phyloP scores from a whole-genome alignment of 1,284 basidiomycete species.

The Lentinula novae-zelandiae region DNA sequence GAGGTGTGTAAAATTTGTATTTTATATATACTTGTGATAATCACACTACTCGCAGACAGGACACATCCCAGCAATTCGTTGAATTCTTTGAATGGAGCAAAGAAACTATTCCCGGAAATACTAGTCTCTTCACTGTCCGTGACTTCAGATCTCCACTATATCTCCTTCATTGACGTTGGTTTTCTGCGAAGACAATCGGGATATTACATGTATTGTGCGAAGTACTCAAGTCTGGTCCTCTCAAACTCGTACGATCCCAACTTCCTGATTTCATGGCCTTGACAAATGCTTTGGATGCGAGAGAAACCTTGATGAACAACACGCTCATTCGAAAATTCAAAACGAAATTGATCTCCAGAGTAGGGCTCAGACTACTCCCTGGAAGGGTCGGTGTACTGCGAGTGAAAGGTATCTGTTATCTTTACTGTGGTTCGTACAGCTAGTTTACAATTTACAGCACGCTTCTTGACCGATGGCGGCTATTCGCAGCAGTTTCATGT shows the following conservation, averaged over 20 bases:
- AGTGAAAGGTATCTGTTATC: slow-evolving; percentile 35
- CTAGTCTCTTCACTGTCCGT: slow-evolving; percentile 52
- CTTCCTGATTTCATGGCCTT: slow-evolving; percentile 43
- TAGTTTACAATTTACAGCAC: slow-evolving; percentile 17
- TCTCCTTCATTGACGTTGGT: background rate
- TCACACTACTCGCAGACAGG: slow-evolving; percentile 46
- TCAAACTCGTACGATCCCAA: slow-evolving; percentile 46
- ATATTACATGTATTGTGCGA: slow-evolving; percentile 73
- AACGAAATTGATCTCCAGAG: slow-evolving; percentile 61
- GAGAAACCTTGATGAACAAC: slow-evolving; percentile 43
- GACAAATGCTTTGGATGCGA: slow-evolving; percentile 36
- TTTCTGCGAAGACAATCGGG: slow-evolving; percentile 55
- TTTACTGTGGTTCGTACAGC: background rate
- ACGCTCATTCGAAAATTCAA: slow-evolving; percentile 65
- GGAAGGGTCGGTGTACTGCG: slow-evolving; percentile 32
- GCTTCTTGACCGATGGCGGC: slow-evolving; percentile 22
- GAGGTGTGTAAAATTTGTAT: slow-evolving; percentile 45
- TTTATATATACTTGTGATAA: slow-evolving; percentile 2
- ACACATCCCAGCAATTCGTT: slow-evolving; percentile 46
- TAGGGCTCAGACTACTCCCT: slow-evolving; percentile 64
- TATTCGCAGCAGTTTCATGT: slow-evolving; percentile 7
- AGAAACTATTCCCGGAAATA: slow-evolving; percentile 26
- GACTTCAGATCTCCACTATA: background rate
- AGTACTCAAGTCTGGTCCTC: slow-evolving; percentile 63
- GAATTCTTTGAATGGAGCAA: slow-evolving; percentile 50